A percentile compares a stretch with the other conserved stretches of the same genome.
phyloP scores from a whole-genome alignment of 2,329 filamentous ascomycete species.

The Penicillium sp. region DNA sequence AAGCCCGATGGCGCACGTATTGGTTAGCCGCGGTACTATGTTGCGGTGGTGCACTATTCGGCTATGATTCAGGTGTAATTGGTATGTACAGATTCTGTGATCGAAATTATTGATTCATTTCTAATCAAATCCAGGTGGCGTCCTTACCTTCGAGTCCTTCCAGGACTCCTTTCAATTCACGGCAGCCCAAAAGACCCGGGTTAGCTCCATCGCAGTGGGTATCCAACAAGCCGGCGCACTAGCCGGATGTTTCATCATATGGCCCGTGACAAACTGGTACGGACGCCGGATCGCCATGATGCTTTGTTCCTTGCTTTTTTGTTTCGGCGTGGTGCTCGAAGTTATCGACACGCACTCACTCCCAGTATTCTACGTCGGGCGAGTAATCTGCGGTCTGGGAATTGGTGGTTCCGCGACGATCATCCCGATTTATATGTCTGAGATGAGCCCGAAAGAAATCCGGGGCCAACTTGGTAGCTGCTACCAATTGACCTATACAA shows the following conservation, averaged over 20 bases:
- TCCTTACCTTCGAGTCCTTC: slow-evolving; percentile 53
- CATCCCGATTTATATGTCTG: slow-evolving; percentile 50
- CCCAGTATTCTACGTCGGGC: slow-evolving; percentile 50
- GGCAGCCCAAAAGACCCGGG: slow-evolving; percentile 45
- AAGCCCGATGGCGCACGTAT: slow-evolving; percentile 53
- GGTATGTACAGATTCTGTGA: slow-evolving; percentile 33
- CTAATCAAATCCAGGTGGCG: slow-evolving; percentile 42
- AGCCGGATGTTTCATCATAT: slow-evolving; percentile 55
- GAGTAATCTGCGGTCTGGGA: slow-evolving; percentile 54
- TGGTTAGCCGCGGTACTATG: slow-evolving; percentile 57
- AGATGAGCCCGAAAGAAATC: slow-evolving; percentile 53
- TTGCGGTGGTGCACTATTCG: slow-evolving; percentile 53
- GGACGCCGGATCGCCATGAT: slow-evolving; percentile 54
- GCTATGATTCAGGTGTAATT: slow-evolving; percentile 50
- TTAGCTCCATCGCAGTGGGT: slow-evolving; percentile 55
- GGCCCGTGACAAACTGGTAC: slow-evolving; percentile 52
- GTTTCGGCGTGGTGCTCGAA: slow-evolving; percentile 51
- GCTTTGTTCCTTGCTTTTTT: slow-evolving; percentile 52
- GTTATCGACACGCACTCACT: slow-evolving; percentile 53
- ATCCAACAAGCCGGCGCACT: slow-evolving; percentile 59
- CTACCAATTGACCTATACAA: slow-evolving; percentile 57
- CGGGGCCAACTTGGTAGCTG: slow-evolving; percentile 55
- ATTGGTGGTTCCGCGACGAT: slow-evolving; percentile 53
- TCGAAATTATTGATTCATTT: not conserved
- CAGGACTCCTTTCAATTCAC: slow-evolving; percentile 48